These are phyloP conservation scores for Sporothrix protearum DNA, from an alignment of 2,329 filamentous ascomycete genomes.

Conservation along the genomic window DNA sequence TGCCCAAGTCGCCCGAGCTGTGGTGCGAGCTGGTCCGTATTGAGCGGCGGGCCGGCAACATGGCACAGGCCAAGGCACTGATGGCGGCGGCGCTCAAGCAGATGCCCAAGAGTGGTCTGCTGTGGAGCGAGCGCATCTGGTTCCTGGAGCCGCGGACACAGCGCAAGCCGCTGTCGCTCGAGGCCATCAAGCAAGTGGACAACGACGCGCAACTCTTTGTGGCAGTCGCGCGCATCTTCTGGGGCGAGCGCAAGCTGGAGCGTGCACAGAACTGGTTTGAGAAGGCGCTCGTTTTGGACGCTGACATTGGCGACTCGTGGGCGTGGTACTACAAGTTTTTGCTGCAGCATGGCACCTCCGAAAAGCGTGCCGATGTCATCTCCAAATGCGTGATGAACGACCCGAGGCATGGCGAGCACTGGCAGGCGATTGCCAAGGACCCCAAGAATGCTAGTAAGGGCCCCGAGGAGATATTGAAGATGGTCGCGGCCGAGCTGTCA, in stretches of 20 bases:
- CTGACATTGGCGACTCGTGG: conserved; percentile 89
- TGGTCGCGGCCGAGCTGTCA: conserved; percentile 59
- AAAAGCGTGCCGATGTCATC: conserved; percentile 83
- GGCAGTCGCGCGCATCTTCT: conserved; percentile 91
- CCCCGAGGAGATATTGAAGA: conserved; percentile 76
- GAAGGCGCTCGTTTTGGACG: conserved; percentile 84
- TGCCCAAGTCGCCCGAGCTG: conserved; percentile 77
- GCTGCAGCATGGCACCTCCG: conserved; percentile 84
- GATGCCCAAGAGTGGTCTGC: conserved; percentile 77
- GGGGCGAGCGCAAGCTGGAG: conserved; percentile 86
- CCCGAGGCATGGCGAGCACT: conserved; percentile 87
- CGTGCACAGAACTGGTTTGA: conserved; percentile 98
- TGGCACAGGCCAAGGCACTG: conserved; percentile 77
- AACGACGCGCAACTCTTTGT: conserved; percentile 86
- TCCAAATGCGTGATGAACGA: conserved; percentile 77
- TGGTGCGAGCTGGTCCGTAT: conserved; percentile 95
- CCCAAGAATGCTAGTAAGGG: conserved; percentile 72
- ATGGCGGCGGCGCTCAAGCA: conserved; percentile 94
- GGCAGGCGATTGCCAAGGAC: conserved; percentile 82
- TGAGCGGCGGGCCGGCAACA: conserved; percentile 81
- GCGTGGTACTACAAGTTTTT: conserved; percentile 98
- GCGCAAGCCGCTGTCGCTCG: conserved; percentile 82
- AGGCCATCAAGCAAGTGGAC: conserved; percentile 96
- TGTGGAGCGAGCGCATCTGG: conserved; percentile 96
- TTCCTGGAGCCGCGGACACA: conserved; percentile 87